phyloP scores from a whole-genome alignment of 192 early-diverging fungal genomes.

The Piromyces finnis region DNA sequence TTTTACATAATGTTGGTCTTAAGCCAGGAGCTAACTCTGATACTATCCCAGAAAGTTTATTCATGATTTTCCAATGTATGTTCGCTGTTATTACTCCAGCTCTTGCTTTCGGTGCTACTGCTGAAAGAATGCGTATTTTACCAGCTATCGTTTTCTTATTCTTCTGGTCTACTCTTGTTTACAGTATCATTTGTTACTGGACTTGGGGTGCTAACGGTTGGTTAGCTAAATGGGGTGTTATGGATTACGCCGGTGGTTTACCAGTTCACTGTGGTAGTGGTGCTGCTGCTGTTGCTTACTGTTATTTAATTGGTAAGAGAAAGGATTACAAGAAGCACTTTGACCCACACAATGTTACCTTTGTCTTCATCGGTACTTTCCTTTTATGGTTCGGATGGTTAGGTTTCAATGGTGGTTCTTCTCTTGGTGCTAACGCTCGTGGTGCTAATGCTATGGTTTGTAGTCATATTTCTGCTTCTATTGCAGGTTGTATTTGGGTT shows the following conservation, averaged over 20 bases:
- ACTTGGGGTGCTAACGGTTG: constrained; percentile 3
- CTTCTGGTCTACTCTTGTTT: constrained; percentile 2
- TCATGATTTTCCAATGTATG: constrained; percentile 7
- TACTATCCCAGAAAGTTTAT: constrained; percentile 3
- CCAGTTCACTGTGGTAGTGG: constrained; percentile 3
- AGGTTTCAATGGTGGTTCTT: constrained; percentile 4
- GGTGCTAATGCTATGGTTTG: constrained; percentile 3
- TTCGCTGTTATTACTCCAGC: constrained; percentile 4
- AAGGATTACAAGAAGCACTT: constrained; percentile 2
- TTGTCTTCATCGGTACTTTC: constrained; percentile 3
- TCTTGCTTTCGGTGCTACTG: constrained; percentile 1
- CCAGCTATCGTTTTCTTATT: constrained; percentile 3
- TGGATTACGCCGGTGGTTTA: constrained; percentile 4
- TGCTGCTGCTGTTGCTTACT: constrained; percentile 3
- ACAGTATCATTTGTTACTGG: constrained; percentile 4
- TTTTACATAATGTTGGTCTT: constrained; percentile 1
- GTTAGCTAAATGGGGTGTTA: constrained; percentile 3
- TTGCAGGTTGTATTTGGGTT: constrained; percentile 1
- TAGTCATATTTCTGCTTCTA: constrained; percentile 2
- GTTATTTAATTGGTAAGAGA: constrained; percentile 1
- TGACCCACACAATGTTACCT: constrained; percentile 2
- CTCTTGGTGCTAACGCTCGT: constrained; percentile 3
- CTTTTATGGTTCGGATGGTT: constrained; percentile 7
- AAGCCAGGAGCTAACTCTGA: constrained; percentile 1
- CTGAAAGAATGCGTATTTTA: constrained; percentile 4